Evolutionary conservation across 2,329 filamentous ascomycete species (phyloP).

Genomic region (Macrophomina pseudophaseolina): DNA sequence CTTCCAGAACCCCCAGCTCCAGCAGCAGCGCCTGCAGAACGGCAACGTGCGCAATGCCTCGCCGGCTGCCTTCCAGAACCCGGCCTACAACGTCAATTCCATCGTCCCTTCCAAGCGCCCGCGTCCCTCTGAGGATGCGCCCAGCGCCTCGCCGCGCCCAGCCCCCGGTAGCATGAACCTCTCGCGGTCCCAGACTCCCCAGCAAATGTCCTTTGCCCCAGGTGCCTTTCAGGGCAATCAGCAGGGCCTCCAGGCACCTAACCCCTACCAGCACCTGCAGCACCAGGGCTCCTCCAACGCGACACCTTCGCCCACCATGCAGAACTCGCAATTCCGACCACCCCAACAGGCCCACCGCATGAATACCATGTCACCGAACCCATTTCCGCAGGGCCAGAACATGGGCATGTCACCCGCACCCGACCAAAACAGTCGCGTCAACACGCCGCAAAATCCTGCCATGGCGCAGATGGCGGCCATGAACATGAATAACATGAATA

Average conservation of each 20-base stretch:
- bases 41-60: slow-evolving; percentile 74
- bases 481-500: slow-evolving; percentile 44
- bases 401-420: slow-evolving; percentile 77
- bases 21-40: slow-evolving; percentile 71
- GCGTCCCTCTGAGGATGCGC: slow-evolving; percentile 79
- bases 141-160: slow-evolving; percentile 80
- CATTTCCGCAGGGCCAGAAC: slow-evolving; percentile 79
- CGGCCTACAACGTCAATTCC: slow-evolving; percentile 81
- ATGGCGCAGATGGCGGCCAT: slow-evolving; percentile 48
- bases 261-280: slow-evolving; percentile 81
- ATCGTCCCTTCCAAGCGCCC: slow-evolving; percentile 90
- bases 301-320: slow-evolving; percentile 92
- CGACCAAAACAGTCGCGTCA: slow-evolving; percentile 60
- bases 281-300: slow-evolving; percentile 80
- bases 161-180: slow-evolving; percentile 48
- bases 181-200: slow-evolving; percentile 91
- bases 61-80: slow-evolving; percentile 68
- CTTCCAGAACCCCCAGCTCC: slow-evolving; percentile 50
- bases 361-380: slow-evolving; percentile 89
- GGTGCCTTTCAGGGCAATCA: slow-evolving; percentile 63
- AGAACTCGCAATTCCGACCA: slow-evolving; percentile 73
- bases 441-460: slow-evolving; percentile 70
- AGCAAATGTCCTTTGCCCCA: slow-evolving; percentile 71
- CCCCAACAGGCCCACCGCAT: slow-evolving; percentile 73
- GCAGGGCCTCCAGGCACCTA: slow-evolving; percentile 67